Evolutionary conservation across 176 grass and related monocot species (phyloP), one percentile per base, ranked within the genome.

Genomic region (Oryza longistaminata): DNA sequence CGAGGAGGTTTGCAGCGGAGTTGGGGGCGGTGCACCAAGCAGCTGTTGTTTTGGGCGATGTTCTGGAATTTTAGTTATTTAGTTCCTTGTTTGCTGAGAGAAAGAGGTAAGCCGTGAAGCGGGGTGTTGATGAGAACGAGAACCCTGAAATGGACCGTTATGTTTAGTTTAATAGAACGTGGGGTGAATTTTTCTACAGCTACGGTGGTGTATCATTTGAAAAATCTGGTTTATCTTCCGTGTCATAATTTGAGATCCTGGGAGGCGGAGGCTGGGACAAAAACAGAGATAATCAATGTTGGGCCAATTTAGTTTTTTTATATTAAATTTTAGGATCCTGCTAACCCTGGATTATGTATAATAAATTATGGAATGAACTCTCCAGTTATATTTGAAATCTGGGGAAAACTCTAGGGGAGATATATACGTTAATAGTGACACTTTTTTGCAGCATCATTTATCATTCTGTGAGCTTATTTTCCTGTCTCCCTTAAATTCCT

Each of bases 21-120:
- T 31, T 31, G 29, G 29, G 29, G 19, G n/a, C 40, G 19, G 6
- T 52, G 21, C 31, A 15, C 13, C 24, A 69, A 34, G 44, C 24
- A 53, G 3, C 58, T 82, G 7, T 22, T 43, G 2, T 77, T 73
- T 64, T 85, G 11, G 82, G 73, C 68, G 25, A 35, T 60, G 69
- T 4, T 15, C 61, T 11, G 3, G 5, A 48, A 6, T 8, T 12
- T 64, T 39, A 33, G 45, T 19, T 31, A 44, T 58, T n/a, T 42
- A 19, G 39, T 66, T 85, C 3, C 16, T 24, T 35, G 29, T 42
- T 26, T 71, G 8, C 22, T 35, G 55, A 12, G 6, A 44, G 13
- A 50, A 75, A 24, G 62, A 9, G 27, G 29, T 50, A 42, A 44
- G 82, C 64, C 1, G 34, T 58, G 40, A 78, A 61, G 13, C 29